These are phyloP conservation scores for Aspergillus felis DNA, from an alignment of 2,329 filamentous ascomycete genomes.

Conservation along the genomic window DNA sequence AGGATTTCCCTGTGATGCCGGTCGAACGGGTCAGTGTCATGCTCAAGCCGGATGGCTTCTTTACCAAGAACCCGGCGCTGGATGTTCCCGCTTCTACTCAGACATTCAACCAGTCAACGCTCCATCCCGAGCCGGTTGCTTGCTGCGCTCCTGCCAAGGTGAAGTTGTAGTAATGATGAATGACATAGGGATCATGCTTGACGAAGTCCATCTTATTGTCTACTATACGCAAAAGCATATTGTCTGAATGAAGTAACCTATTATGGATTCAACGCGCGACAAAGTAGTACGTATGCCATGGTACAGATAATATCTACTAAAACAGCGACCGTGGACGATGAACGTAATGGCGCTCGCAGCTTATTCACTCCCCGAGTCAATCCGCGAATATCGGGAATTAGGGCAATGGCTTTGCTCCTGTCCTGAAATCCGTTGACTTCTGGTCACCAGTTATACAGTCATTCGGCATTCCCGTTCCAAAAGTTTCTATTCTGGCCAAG, in stretches of 20 bases:
- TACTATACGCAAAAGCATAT: not conserved
- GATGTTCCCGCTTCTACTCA: conserved; percentile 43
- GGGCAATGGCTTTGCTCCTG: not conserved
- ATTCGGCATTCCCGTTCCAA: not conserved
- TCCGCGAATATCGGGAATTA: not conserved
- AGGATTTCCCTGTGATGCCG: conserved; percentile 67
- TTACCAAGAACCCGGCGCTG: conserved; percentile 48
- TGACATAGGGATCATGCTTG: not conserved
- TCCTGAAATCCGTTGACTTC: no score
- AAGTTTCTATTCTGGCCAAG: no score
- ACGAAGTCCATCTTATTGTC: not conserved
- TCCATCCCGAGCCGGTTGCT: conserved; percentile 26
- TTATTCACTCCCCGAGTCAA: not conserved
- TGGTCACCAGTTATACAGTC: not conserved
- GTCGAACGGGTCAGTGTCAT: conserved; percentile 50
- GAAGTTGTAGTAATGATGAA: conserved; percentile 20
- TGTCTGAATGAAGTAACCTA: not conserved
- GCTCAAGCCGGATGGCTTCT: conserved; percentile 50
- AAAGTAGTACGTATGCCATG: not conserved
- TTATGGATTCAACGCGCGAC: not conserved
- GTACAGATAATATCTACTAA: not conserved
- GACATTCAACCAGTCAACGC: conserved; percentile 37
- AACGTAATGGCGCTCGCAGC: not conserved
- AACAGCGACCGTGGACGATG: not conserved
- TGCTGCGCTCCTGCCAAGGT: conserved; percentile 20